phyloP scores from a whole-genome alignment of 2,329 filamentous ascomycete species.

The Diaporthe eres region DNA sequence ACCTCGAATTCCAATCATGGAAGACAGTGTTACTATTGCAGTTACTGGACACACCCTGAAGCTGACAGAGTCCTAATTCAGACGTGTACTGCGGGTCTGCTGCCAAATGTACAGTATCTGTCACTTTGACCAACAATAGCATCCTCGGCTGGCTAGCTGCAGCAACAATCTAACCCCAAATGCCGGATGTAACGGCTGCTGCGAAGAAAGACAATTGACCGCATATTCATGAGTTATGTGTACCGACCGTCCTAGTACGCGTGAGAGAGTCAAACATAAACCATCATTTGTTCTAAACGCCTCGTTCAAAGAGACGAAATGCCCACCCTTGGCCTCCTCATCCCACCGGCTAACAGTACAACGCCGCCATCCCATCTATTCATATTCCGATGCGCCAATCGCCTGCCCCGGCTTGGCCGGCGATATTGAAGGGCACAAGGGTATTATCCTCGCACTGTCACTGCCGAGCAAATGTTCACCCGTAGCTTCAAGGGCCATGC shows the following conservation, averaged over 20 bases:
- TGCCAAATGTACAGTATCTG: not conserved
- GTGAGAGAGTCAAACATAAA: slow-evolving; percentile 17
- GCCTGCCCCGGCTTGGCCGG: slow-evolving; percentile 42
- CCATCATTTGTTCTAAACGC: slow-evolving; percentile 28
- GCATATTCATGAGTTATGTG: slow-evolving; percentile 31
- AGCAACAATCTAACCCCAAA: not conserved
- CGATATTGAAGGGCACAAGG: slow-evolving; percentile 43
- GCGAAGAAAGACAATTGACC: slow-evolving; percentile 27
- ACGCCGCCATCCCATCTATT: slow-evolving; percentile 16
- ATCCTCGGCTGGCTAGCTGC: slow-evolving; percentile 1
- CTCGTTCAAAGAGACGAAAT: not conserved
- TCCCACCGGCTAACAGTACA: slow-evolving; percentile 12
- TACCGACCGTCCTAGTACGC: slow-evolving; percentile 7
- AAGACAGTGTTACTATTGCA: not conserved
- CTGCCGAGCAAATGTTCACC: not conserved
- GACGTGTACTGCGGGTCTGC: not conserved
- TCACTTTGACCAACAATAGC: not conserved
- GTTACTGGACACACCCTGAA: not conserved
- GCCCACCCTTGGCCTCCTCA: not conserved
- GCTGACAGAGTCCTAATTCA: not conserved
- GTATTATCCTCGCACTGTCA: not conserved
- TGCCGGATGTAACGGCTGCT: not conserved
- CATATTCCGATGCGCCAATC: slow-evolving; percentile 4
- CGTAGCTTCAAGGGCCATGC: slow-evolving; percentile 42
- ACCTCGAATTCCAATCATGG: not conserved